These are phyloP conservation scores for Poterioochromonas sp. DNA, from an alignment of 352 stramenopile genomes.

Conservation along the genomic window DNA sequence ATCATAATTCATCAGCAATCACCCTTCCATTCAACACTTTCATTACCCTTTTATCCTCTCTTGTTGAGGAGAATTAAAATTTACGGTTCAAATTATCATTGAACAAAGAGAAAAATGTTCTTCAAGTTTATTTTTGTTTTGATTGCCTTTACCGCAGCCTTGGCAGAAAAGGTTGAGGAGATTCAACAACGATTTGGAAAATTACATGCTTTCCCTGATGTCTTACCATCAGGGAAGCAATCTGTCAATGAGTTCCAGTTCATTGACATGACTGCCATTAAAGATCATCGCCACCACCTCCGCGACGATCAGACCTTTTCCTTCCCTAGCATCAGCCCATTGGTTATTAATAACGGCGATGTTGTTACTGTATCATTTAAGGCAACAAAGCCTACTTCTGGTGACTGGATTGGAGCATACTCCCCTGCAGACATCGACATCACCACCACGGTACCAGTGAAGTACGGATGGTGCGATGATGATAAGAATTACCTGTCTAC, in stretches of 20 bases:
- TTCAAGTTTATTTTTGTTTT: no score
- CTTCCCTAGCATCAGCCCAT: background rate
- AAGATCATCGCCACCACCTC: background rate
- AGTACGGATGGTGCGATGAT: constrained; percentile 26
- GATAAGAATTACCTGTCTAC: background rate
- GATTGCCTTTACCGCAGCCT: no score
- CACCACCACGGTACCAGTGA: constrained; percentile 7
- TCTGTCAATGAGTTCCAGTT: constrained; percentile 23
- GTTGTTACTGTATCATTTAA: constrained; percentile 23
- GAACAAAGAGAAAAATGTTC: no score
- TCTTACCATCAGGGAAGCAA: background rate
- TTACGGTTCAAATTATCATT: no score
- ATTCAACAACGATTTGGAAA: no score
- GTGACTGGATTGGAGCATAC: constrained; percentile 33
- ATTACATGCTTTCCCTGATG: background rate
- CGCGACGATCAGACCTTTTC: background rate
- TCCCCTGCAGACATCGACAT: constrained; percentile 14
- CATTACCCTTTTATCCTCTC: no score
- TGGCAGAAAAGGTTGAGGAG: no score
- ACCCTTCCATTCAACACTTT: no score
- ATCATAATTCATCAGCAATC: no score
- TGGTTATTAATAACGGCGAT: constrained; percentile 29
- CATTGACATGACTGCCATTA: background rate
- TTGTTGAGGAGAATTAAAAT: no score
- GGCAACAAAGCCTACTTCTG: background rate